Percentiles rank a stretch among this genome's conserved stretches.
These are phyloP conservation scores for Fusarium verticillioides DNA, from an alignment of 2,329 filamentous ascomycete genomes.

Conservation along the genomic window DNA sequence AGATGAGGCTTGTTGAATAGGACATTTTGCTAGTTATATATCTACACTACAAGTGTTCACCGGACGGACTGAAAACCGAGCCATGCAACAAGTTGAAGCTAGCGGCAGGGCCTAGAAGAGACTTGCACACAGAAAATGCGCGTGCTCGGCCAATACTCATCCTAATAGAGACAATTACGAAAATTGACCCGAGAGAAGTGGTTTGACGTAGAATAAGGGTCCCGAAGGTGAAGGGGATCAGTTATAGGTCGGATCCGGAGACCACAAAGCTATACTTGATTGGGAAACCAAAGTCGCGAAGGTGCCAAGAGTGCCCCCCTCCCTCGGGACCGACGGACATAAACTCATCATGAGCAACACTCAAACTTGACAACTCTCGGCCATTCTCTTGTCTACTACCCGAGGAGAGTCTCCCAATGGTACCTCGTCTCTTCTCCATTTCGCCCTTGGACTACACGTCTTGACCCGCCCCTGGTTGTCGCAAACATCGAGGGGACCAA, in stretches of 20 bases:
- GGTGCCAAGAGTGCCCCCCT: conserved; percentile 14
- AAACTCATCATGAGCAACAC: conserved; percentile 15
- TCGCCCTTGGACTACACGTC: background rate
- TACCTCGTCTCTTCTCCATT: background rate
- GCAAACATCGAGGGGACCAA: conserved; percentile 3
- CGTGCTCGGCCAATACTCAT: conserved; percentile 10
- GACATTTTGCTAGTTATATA: conserved; percentile 27
- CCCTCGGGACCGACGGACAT: conserved; percentile 42
- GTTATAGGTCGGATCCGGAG: conserved; percentile 35
- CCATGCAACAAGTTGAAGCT: conserved; percentile 1
- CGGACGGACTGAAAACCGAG: conserved; percentile 23
- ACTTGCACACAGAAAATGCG: background rate
- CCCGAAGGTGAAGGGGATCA: conserved; percentile 12
- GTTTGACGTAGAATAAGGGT: conserved; percentile 11
- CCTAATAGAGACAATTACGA: background rate
- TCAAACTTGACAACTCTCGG: conserved; percentile 14
- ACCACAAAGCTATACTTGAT: conserved; percentile 32
- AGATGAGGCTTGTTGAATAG: conserved; percentile 8
- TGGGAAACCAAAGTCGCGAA: conserved; percentile 20
- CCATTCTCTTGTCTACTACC: conserved; percentile 2
- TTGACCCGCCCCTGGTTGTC: background rate
- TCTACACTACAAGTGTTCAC: conserved; percentile 20
- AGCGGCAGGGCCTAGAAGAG: conserved; percentile 9
- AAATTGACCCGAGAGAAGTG: conserved; percentile 5
- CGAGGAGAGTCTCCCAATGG: background rate